Evolutionary conservation across 768 basidiomycete species (phyloP), one percentile per base, ranked within the genome.

Genomic region (Cyclocybe cylindracea): DNA sequence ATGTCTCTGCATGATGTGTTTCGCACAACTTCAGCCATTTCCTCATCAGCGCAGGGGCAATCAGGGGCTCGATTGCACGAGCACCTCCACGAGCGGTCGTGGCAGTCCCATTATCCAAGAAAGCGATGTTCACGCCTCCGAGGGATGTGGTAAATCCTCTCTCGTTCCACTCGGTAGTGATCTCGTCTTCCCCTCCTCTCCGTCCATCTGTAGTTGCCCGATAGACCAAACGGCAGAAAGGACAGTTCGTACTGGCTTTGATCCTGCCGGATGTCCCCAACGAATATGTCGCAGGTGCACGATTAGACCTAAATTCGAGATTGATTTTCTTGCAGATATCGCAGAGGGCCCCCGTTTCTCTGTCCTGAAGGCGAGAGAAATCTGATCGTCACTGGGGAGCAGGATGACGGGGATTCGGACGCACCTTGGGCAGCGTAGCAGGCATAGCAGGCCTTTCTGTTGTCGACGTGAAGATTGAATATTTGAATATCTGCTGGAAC

Each of bases 11-110:
- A 16, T 51, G 50, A 10, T 44, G 24, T 2, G 10, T 14, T 38
- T 44, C 50, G 34, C 50, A 51, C 9, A 51, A 29, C 29, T 24
- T 7, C 11, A 51, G 8, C 50, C 50, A 51, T 7, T 45, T 51
- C 35, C 39, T 31, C 29, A 51, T 14, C 7, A 51, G 16, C 4
- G 4, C 24, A 16, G 42, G 50, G 16, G 44, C 35, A 2, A 51
- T 31, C 2, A 2, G 10, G 2, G 35, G 34, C 16, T 44, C 7
- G 18, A 51, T 19, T 10, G 4, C 16, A 14, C 50, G 50, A 10
- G 50, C 50, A 14, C 19, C 24, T 5, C 50, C 50, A 37, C 32
- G 39, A 6, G 50, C 43, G 1, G 50, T 32, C 16, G 7, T 31
- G 8, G 50, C 50, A 1, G 43, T 45, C 4, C 45, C 50, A 14